A percentile compares a stretch with the other conserved stretches of the same genome.
Conservation (phyloP, 2,329 filamentous ascomycete genomes). For the Colletotrichum simmondsii region DNA sequence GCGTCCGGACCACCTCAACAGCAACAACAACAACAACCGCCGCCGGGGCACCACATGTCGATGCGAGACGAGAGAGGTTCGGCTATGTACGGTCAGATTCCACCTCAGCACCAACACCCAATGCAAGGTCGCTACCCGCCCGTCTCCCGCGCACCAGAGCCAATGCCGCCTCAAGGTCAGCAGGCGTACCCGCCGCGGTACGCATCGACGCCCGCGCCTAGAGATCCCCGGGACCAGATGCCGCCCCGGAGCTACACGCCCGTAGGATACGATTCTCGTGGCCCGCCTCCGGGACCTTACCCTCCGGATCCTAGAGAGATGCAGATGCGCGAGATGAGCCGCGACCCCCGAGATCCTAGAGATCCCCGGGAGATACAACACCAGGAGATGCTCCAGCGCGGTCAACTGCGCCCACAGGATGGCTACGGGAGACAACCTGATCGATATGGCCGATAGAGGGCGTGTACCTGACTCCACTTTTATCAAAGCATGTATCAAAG, state of each 20-base stretch:
- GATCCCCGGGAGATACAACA: slow-evolving; percentile 39
- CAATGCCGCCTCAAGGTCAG: slow-evolving; percentile 51
- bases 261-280: slow-evolving; percentile 53
- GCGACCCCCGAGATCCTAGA: slow-evolving; percentile 50
- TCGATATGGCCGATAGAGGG: slow-evolving; percentile 53
- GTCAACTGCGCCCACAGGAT: slow-evolving; percentile 55
- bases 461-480: not conserved
- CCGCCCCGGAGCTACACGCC: slow-evolving; percentile 59
- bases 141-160: slow-evolving; percentile 53
- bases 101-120: slow-evolving; percentile 45
- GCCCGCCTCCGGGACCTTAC: slow-evolving; percentile 49
- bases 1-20: slow-evolving; percentile 38
- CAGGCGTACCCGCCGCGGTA: slow-evolving; percentile 54
- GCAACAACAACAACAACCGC: slow-evolving; percentile 36
- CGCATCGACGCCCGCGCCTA: slow-evolving; percentile 53
- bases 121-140: slow-evolving; percentile 52
- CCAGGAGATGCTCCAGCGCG: slow-evolving; percentile 48
- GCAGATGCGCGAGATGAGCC: slow-evolving; percentile 48
- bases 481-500: not conserved
- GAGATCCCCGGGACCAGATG: slow-evolving; percentile 54
- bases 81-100: slow-evolving; percentile 45
- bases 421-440: slow-evolving; percentile 56
- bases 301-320: slow-evolving; percentile 48
- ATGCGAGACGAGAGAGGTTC: slow-evolving; percentile 52
- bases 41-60: slow-evolving; percentile 32